Base-by-base conservation (phyloP, 371 early-diverging fungal species). In the Apophysomyces trapeziformis region DNA sequence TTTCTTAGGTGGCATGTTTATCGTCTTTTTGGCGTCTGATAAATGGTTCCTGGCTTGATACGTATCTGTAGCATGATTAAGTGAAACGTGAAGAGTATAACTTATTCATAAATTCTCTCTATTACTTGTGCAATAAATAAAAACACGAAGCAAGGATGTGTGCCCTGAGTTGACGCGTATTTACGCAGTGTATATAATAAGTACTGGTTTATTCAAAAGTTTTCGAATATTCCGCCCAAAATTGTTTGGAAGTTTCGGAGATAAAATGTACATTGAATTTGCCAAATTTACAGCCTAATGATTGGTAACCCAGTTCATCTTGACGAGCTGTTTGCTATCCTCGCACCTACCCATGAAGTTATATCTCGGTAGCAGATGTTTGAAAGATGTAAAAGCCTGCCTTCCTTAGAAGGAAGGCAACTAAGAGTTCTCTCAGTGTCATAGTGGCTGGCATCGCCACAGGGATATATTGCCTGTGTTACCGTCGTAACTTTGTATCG, bases 91-190 rank as follows among this genome's bases (percentile, higher is more conserved):
- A 16, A 50, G 3, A 50, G 5, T 21, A 50, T 50, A 18, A 32
- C 54, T 26, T 26, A 26, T 26, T 26, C 32, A 21, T 18, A 32
- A 50, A 50, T 18, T 26, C 21, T 50, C 54, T 18, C 21, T 50
- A 21, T 18, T 50, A 50, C 54, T 21, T 21, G 21, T 50, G 9
- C 9, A 18, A 21, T 21, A 9, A 50, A 21, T 50, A 50, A 50
- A 50, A 50, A 50, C 54, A 50, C 54, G 54, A 50, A 50, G 54
- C 21, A 21, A 18, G 54, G 54, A 50, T 50, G 54, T 50, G 54
- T 26, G 54, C 54, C 54, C 54, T 50, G 54, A 50, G 54, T 50
- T 50, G 54, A 50, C 54, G 54, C 54, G 54, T 50, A 26, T 50
- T 50, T 21, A 26, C 2, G 32, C 32, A 26, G 32, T 26, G 32